Percentiles rank a stretch among this genome's conserved stretches.
Evolutionary conservation across 305 asterid species (phyloP).

Genomic region (Fraxinus velutina): DNA sequence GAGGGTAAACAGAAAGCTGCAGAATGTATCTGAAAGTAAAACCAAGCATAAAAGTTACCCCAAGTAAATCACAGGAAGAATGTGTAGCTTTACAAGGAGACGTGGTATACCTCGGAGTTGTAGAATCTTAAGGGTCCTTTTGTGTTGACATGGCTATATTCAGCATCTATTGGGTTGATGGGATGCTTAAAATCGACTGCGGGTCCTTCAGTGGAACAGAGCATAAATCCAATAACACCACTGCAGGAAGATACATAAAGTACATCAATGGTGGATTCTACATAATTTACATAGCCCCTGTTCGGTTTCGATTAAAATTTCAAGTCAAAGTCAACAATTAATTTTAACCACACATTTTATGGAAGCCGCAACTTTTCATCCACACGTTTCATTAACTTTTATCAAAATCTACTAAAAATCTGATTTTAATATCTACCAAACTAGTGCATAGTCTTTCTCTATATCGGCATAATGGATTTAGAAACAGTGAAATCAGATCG

Average conservation of each 20-base stretch:
- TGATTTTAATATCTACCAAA: too few species aligned
- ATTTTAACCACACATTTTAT: too few species aligned
- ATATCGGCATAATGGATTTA: neutral
- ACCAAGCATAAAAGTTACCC: neutral
- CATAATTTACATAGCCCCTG: too few species aligned
- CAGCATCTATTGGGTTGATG: conserved; percentile 26
- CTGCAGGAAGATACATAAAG: conserved; percentile 20
- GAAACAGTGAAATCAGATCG: neutral
- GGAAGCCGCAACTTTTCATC: too few species aligned
- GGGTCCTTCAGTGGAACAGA: conserved; percentile 53
- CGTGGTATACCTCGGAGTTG: neutral
- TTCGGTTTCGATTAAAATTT: too few species aligned
- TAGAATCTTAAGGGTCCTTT: neutral
- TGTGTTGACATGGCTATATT: neutral
- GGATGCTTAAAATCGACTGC: conserved; percentile 49
- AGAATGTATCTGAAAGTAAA: conserved; percentile 56
- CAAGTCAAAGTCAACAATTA: neutral
- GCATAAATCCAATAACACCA: conserved; percentile 57
- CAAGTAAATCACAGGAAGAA: neutral
- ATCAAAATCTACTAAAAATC: too few species aligned
- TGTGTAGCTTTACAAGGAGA: neutral
- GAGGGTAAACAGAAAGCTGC: conserved; percentile 94
- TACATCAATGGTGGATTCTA: neutral
- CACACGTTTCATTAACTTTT: too few species aligned
- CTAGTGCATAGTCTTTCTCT: neutral